phyloP scores from a whole-genome alignment of 2,329 filamentous ascomycete species.

The Penicillium psychrosexuale region DNA sequence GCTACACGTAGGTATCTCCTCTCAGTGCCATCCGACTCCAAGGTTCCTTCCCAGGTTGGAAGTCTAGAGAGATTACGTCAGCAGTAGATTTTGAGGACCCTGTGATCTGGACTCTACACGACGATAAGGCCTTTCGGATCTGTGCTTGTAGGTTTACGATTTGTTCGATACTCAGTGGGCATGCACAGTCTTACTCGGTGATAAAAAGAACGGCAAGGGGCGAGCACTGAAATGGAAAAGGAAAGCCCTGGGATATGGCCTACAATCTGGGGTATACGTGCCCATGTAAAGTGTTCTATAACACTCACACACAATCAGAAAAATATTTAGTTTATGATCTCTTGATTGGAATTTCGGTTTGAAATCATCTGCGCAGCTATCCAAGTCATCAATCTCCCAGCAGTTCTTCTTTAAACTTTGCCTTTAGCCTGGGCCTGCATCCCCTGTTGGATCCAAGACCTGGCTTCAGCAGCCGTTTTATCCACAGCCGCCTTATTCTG shows the following conservation, averaged over 20 bases:
- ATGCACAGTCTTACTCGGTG: too few species aligned
- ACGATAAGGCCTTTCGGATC: too few species aligned
- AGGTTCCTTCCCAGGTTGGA: too few species aligned
- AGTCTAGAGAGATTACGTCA: neutral
- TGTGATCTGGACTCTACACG: neutral
- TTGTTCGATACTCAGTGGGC: neutral
- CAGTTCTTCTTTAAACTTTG: slow-evolving; percentile 10
- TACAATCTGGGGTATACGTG: neutral
- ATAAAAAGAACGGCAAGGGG: neutral
- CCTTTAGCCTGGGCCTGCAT: slow-evolving; percentile 67
- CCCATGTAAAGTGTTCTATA: neutral
- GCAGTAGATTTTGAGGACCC: neutral
- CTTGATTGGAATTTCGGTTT: neutral
- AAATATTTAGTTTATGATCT: neutral
- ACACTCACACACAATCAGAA: neutral
- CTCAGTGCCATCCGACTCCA: too few species aligned
- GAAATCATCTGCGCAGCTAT: neutral
- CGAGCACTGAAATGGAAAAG: neutral
- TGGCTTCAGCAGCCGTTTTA: slow-evolving; percentile 51
- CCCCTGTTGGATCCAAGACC: slow-evolving; percentile 64
- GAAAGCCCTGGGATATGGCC: neutral
- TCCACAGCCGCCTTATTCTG: slow-evolving; percentile 58
- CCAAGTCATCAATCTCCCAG: neutral
- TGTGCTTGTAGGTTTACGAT: neutral
- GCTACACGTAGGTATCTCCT: too few species aligned